Conservation (phyloP, 495 filamentous ascomycete species). For the Trichocladium uniseriatum region DNA sequence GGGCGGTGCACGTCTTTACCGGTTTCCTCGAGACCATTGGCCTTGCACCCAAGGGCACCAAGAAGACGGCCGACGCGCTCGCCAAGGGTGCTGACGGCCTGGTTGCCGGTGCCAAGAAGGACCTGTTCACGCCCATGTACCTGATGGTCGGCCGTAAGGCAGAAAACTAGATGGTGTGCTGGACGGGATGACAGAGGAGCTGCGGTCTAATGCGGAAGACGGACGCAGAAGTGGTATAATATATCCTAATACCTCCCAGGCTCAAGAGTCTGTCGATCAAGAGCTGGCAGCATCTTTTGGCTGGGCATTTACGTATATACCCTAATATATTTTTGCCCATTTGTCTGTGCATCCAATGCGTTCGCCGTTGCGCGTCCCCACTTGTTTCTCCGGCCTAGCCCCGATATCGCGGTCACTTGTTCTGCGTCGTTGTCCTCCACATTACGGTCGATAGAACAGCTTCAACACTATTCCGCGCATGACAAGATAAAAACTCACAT, state of each 20-base stretch:
- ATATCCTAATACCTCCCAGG: no score
- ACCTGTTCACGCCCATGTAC: constrained; percentile 98
- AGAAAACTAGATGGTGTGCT: constrained; percentile 21
- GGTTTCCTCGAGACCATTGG: constrained; percentile 66
- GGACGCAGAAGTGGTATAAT: constrained; percentile 3
- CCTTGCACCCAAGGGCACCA: constrained; percentile 73
- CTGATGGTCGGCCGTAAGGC: constrained; percentile 95
- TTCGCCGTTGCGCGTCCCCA: no score
- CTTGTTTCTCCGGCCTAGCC: no score
- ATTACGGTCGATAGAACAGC: no score
- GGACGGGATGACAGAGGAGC: constrained; percentile 13
- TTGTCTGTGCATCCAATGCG: not conserved
- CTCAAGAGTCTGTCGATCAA: no score
- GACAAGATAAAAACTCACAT: no score
- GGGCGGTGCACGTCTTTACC: constrained; percentile 67
- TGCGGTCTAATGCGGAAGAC: constrained; percentile 16
- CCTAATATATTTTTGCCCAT: constrained; percentile 2
- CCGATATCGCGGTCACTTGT: no score
- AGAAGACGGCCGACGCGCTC: constrained; percentile 90
- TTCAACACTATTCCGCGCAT: no score
- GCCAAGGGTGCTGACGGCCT: constrained; percentile 76
- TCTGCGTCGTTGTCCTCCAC: no score
- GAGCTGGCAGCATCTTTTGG: not conserved
- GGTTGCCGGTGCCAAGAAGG: constrained; percentile 81
- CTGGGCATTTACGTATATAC: not conserved